Conservation (phyloP, 345 rosid species). For the Citrus trifoliata region DNA sequence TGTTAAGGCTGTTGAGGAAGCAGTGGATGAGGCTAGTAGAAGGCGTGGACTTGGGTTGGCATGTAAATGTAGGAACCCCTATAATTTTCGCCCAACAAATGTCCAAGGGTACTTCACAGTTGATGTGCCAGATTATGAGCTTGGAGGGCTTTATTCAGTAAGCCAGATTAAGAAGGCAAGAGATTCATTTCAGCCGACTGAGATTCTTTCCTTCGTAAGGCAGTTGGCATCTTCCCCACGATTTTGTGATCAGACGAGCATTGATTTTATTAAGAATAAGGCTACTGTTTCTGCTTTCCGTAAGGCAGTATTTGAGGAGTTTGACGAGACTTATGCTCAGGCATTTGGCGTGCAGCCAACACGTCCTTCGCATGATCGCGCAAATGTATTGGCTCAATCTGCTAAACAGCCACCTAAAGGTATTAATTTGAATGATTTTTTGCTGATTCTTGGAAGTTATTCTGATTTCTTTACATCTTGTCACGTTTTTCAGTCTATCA, state of each 20-base stretch:
- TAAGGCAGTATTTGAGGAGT: constrained; percentile 91
- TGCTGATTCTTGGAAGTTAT: constrained; percentile 14
- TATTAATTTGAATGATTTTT: constrained; percentile 23
- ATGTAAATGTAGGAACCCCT: constrained; percentile 80
- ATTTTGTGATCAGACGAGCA: constrained; percentile 33
- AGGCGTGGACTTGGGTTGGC: constrained; percentile 77
- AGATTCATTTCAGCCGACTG: constrained; percentile 57
- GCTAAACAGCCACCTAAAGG: constrained; percentile 62
- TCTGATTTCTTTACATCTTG: not conserved
- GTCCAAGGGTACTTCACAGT: constrained; percentile 73
- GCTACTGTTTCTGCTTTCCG: constrained; percentile 67
- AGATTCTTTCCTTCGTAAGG: constrained; percentile 58
- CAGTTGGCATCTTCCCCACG: constrained; percentile 61
- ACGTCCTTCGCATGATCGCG: constrained; percentile 33
- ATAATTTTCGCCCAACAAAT: constrained; percentile 62
- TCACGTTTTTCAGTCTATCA: not conserved
- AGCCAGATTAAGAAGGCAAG: constrained; percentile 72
- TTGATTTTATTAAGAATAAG: constrained; percentile 58
- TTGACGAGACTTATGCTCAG: constrained; percentile 94
- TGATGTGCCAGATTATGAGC: constrained; percentile 90
- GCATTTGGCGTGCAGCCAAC: constrained; percentile 80
- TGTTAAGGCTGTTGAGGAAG: constrained; percentile 92
- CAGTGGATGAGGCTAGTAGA: constrained; percentile 77
- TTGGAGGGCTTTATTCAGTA: constrained; percentile 62
- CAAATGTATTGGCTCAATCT: constrained; percentile 30